phyloP scores from a whole-genome alignment of 2,329 filamentous ascomycete species.

The Hypoxylon rubiginosum region DNA sequence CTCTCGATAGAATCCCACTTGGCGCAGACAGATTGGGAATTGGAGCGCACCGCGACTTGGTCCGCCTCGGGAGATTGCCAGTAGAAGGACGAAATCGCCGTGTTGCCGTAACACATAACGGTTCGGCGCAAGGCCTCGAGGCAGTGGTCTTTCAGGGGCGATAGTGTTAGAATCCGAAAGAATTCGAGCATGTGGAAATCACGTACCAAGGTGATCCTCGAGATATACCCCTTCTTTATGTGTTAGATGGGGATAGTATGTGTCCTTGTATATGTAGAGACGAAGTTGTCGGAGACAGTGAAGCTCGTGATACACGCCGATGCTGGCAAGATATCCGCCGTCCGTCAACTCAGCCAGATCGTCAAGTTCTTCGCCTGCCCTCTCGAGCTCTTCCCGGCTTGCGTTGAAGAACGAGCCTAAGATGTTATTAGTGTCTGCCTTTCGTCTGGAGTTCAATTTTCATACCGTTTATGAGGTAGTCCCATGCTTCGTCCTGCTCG shows the following conservation, averaged over 20 bases:
- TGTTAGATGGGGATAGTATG: slow-evolving; percentile 37
- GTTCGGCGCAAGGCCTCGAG: slow-evolving; percentile 27
- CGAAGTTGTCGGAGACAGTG: slow-evolving; percentile 35
- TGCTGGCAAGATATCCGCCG: slow-evolving; percentile 25
- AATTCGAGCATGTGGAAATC: not conserved
- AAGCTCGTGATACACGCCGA: slow-evolving; percentile 37
- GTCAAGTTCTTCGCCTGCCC: slow-evolving; percentile 23
- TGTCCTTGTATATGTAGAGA: slow-evolving; percentile 28
- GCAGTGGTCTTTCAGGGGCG: slow-evolving; percentile 28
- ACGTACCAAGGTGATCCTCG: slow-evolving; percentile 30
- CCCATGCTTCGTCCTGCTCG: slow-evolving; percentile 5
- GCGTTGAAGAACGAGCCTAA: slow-evolving; percentile 33
- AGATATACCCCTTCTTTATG: not conserved
- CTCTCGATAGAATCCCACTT: slow-evolving; percentile 34
- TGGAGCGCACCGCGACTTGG: slow-evolving; percentile 22
- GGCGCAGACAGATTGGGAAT: slow-evolving; percentile 25
- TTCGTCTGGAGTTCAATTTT: not conserved
- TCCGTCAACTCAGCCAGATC: slow-evolving; percentile 21
- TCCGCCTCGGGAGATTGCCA: slow-evolving; percentile 21
- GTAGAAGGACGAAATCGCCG: slow-evolving; percentile 23
- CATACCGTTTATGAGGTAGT: not conserved
- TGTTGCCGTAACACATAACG: slow-evolving; percentile 35
- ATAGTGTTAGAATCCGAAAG: not conserved
- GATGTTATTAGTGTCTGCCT: not conserved
- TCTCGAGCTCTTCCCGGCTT: slow-evolving; percentile 21